These are phyloP conservation scores for Leccinum solheimii DNA, from an alignment of 1,284 basidiomycete species.

Conservation along the genomic window DNA sequence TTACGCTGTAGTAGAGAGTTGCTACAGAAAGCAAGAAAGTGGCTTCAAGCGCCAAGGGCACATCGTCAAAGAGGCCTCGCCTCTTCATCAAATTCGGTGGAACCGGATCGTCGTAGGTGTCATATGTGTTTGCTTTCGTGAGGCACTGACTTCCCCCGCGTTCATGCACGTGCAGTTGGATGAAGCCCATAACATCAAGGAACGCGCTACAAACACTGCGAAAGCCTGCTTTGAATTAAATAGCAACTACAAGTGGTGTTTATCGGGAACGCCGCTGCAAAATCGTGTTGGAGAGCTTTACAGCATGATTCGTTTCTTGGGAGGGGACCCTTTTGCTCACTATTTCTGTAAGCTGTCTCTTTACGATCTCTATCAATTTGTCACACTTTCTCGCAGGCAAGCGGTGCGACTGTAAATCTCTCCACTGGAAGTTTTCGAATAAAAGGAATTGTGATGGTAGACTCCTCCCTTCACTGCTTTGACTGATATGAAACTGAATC, in stretches of 20 bases:
- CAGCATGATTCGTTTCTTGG: constrained; percentile 90
- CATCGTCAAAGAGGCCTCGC: constrained; percentile 87
- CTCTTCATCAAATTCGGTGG: constrained; percentile 88
- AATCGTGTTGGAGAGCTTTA: constrained; percentile 98
- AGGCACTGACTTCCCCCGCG: neutral
- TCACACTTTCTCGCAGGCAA: constrained; percentile 54
- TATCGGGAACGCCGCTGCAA: constrained; percentile 97
- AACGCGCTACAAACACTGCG: constrained; percentile 92
- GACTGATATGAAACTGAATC: neutral
- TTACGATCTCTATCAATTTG: constrained; percentile 3
- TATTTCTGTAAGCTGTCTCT: constrained; percentile 78
- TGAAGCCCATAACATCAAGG: constrained; percentile 98
- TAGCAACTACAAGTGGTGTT: constrained; percentile 88
- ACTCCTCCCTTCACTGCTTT: constrained; percentile 15
- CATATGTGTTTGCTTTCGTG: neutral
- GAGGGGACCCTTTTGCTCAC: constrained; percentile 87
- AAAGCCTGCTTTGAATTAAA: constrained; percentile 92
- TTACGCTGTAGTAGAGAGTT: constrained; percentile 88
- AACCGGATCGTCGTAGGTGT: constrained; percentile 66
- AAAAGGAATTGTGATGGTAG: constrained; percentile 82
- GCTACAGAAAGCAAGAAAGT: constrained; percentile 89
- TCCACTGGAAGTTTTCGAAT: constrained; percentile 90
- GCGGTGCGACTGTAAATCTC: constrained; percentile 80
- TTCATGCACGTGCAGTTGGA: constrained; percentile 63
- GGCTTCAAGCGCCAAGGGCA: constrained; percentile 89